phyloP scores from a whole-genome alignment of 1,284 basidiomycete species.

The Leccinum pallidistipes region DNA sequence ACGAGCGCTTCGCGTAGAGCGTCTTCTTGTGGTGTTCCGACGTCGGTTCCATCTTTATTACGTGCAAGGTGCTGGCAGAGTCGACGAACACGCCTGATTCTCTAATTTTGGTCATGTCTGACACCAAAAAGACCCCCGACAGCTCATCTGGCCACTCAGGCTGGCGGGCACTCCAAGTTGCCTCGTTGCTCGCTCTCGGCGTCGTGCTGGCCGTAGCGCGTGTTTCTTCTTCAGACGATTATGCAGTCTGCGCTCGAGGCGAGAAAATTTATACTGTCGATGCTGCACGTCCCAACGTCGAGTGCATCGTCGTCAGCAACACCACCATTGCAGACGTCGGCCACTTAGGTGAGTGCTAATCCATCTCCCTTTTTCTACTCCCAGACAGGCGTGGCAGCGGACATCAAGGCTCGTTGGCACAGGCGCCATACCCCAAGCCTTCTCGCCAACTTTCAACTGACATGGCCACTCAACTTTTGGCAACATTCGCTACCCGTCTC shows the following conservation, averaged over 20 bases:
- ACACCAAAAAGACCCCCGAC: background rate
- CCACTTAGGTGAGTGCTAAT: slow-evolving; percentile 44
- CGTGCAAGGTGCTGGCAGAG: background rate
- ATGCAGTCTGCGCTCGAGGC: slow-evolving; percentile 48
- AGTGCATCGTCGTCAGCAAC: slow-evolving; percentile 64
- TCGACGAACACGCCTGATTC: background rate
- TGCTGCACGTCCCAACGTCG: slow-evolving; percentile 43
- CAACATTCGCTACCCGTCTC: slow-evolving; percentile 39
- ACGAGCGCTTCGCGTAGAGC: slow-evolving; percentile 64
- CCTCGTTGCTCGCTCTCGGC: slow-evolving; percentile 20
- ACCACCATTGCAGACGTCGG: slow-evolving; percentile 56
- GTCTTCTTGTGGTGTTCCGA: slow-evolving; percentile 42
- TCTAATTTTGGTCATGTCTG: background rate
- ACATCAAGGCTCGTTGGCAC: slow-evolving; percentile 27
- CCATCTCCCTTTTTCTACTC: background rate
- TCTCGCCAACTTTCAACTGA: slow-evolving; percentile 15
- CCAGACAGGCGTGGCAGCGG: slow-evolving; percentile 18
- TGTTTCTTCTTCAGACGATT: slow-evolving; percentile 22
- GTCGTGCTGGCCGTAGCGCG: slow-evolving; percentile 11
- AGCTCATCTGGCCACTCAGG: background rate
- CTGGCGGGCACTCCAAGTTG: background rate
- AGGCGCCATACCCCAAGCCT: background rate
- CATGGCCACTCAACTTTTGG: slow-evolving; percentile 26
- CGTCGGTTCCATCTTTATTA: slow-evolving; percentile 25
- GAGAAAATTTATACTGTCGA: slow-evolving; percentile 58